phyloP scores from a whole-genome alignment of 2,329 filamentous ascomycete genomes.

The Berkeleyomyces rouxiae region DNA sequence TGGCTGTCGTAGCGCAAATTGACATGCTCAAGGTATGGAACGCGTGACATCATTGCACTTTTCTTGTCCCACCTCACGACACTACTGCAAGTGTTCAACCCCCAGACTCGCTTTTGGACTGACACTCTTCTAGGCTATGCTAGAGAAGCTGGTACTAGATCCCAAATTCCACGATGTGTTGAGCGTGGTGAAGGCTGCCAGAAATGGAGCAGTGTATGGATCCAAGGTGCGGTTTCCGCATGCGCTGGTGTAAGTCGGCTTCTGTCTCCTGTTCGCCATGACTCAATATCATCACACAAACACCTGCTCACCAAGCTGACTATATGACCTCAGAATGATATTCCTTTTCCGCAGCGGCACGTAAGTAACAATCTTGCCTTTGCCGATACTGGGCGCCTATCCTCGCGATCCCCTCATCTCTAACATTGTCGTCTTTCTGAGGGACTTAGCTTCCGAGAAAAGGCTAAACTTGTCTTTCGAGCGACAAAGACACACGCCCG shows the following conservation, averaged over 20 bases:
- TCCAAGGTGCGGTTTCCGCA: constrained; percentile 97
- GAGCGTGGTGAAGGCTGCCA: constrained; percentile 75
- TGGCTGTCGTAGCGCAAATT: constrained; percentile 7
- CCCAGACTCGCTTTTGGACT: not conserved
- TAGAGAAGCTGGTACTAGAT: constrained; percentile 66
- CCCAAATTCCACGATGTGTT: constrained; percentile 74
- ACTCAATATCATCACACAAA: too few species aligned
- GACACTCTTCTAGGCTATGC: constrained; percentile 33
- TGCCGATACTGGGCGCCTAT: not conserved
- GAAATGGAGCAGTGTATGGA: constrained; percentile 94
- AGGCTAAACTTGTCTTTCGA: constrained; percentile 58
- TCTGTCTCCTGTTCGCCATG: constrained; percentile 18
- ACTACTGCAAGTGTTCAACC: not conserved
- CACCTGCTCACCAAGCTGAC: too few species aligned
- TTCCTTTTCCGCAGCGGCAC: constrained; percentile 88
- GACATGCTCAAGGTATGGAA: constrained; percentile 10
- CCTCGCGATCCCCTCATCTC: not conserved
- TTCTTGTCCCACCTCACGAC: not conserved
- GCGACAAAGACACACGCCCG: constrained; percentile 81
- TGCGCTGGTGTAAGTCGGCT: constrained; percentile 57
- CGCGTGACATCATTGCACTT: not conserved
- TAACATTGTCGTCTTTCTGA: not conserved
- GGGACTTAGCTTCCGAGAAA: constrained; percentile 48
- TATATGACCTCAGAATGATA: constrained; percentile 58
- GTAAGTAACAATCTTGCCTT: constrained; percentile 29